phyloP scores from a whole-genome alignment of 1,139 yeast genomes.

The Geotrichum candidum region DNA sequence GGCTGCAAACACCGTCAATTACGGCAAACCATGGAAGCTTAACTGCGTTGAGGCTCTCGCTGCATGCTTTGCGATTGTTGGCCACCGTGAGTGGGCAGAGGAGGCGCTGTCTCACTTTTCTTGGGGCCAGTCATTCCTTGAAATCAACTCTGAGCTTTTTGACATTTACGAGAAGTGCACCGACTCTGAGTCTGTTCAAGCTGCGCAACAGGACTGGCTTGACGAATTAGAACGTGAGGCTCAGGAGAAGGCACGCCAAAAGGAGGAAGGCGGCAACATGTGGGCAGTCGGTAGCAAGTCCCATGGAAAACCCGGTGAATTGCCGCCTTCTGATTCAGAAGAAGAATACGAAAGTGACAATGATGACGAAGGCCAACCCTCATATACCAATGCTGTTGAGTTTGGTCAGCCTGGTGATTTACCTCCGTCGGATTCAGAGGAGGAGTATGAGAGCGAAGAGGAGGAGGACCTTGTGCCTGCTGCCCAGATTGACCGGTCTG shows the following conservation, averaged over 20 bases:
- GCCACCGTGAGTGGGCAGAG: conserved; percentile 85
- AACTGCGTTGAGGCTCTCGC: conserved; percentile 98
- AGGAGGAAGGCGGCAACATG: conserved; percentile 50
- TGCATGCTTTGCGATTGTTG: conserved; percentile 93
- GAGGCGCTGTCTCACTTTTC: conserved; percentile 70
- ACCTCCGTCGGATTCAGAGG: conserved; percentile 30
- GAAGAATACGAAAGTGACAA: conserved; percentile 27
- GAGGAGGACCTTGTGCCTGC: neutral
- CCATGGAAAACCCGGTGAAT: conserved; percentile 37
- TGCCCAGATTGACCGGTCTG: neutral
- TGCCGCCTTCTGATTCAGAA: conserved; percentile 31
- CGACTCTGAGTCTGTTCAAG: conserved; percentile 66
- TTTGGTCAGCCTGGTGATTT: conserved; percentile 28
- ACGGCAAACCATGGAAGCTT: conserved; percentile 92
- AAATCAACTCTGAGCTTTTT: conserved; percentile 72
- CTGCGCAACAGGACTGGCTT: conserved; percentile 75
- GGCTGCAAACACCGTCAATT: conserved; percentile 95
- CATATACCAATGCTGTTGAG: neutral
- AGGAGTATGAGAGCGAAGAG: conserved; percentile 26
- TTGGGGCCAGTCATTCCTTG: conserved; percentile 86
- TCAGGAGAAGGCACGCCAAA: conserved; percentile 49
- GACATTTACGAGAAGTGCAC: conserved; percentile 72
- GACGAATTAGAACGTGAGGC: conserved; percentile 62
- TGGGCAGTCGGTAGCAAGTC: conserved; percentile 81
- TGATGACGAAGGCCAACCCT: conserved; percentile 25